Evolutionary conservation across 1,284 basidiomycete species (phyloP).

Genomic region (Marasmius oreades): DNA sequence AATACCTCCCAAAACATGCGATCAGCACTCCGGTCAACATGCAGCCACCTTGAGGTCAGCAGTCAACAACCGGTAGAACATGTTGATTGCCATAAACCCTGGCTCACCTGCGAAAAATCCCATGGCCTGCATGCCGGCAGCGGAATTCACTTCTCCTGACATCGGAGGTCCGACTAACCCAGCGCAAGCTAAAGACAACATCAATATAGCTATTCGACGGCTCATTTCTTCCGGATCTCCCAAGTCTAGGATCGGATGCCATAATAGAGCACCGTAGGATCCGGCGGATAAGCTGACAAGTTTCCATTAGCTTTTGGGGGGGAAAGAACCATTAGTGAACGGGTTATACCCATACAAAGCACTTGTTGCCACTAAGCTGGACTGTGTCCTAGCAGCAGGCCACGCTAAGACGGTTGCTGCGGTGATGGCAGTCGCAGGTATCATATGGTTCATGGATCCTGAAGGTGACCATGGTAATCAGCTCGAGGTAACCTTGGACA

Average conservation of each 20-base stretch:
- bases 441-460: slow-evolving; percentile 3
- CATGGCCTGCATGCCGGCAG: not conserved
- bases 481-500: not conserved
- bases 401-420: not conserved
- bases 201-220: not conserved
- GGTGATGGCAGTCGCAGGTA: not conserved
- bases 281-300: not conserved
- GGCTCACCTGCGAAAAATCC: not conserved
- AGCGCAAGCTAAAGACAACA: not conserved
- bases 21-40: not conserved
- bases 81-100: no score
- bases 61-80: no score
- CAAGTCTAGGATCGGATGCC: not conserved
- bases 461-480: no score
- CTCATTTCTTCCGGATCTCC: not conserved
- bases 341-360: not conserved
- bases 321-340: not conserved
- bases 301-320: no score
- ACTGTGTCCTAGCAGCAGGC: not conserved
- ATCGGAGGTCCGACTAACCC: not conserved
- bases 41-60: not conserved
- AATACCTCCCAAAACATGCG: not conserved
- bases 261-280: not conserved
- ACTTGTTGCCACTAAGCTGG: not conserved
- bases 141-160: not conserved